These are phyloP conservation scores for Neonectria coccinea DNA, from an alignment of 2,329 filamentous ascomycete genomes.

Conservation along the genomic window DNA sequence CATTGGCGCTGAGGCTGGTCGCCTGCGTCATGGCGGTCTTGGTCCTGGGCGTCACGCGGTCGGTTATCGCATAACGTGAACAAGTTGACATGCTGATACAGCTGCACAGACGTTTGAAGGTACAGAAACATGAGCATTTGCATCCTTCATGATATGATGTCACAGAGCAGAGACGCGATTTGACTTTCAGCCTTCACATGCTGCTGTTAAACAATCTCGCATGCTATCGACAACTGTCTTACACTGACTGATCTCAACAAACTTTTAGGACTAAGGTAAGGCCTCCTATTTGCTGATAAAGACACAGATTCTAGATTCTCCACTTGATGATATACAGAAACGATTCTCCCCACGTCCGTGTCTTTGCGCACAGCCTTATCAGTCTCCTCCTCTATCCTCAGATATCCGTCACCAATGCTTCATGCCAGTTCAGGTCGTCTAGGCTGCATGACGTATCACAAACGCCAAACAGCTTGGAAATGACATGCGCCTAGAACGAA, in stretches of 20 bases:
- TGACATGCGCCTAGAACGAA: not conserved
- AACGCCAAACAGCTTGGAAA: not conserved
- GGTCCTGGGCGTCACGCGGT: not conserved
- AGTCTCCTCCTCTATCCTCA: not conserved
- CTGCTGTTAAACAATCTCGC: not conserved
- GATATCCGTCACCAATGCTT: not conserved
- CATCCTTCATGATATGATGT: not conserved
- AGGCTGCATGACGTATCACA: not conserved
- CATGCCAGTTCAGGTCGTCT: not conserved
- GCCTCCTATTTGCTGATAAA: not conserved
- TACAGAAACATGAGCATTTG: not conserved
- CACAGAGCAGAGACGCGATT: not conserved
- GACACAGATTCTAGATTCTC: not conserved
- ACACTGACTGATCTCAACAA: not conserved
- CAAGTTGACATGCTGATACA: slow-evolving; percentile 1
- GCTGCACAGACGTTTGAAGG: not conserved
- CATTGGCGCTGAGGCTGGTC: not conserved
- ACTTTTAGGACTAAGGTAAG: too few species aligned
- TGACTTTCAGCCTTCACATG: not conserved
- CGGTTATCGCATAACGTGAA: not conserved
- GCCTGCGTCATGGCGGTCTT: not conserved
- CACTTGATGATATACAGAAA: not conserved
- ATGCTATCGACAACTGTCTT: not conserved
- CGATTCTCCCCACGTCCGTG: not conserved
- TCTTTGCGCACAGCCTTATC: not conserved